Conservation (phyloP, 2,329 filamentous ascomycete species). For the Talaromyces sp. region DNA sequence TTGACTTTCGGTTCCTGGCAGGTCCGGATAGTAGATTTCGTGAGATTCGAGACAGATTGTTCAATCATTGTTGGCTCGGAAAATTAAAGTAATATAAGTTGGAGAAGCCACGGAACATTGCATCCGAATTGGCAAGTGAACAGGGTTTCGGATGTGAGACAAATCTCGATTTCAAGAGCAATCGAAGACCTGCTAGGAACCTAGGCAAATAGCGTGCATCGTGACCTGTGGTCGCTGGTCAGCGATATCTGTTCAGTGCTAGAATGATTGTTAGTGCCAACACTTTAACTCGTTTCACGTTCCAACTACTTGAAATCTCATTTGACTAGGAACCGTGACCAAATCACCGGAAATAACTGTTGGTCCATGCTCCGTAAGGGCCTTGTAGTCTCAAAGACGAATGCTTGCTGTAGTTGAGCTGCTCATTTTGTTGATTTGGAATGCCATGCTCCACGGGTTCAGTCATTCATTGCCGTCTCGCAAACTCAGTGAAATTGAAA, state of each 20-base stretch:
- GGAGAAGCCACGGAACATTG: background rate
- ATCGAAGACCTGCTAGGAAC: background rate
- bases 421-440: background rate
- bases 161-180: background rate
- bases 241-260: background rate
- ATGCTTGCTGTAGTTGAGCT: background rate
- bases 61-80: background rate
- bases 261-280: background rate
- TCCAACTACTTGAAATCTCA: background rate
- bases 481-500: background rate
- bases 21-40: background rate
- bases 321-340: background rate
- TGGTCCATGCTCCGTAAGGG: background rate
- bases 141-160: background rate
- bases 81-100: constrained; percentile 2
- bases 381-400: background rate
- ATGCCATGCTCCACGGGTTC: background rate
- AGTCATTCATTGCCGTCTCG: background rate
- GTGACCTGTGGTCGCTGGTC: background rate
- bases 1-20: constrained; percentile 18
- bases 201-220: background rate
- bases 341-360: background rate
- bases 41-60: background rate
- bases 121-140: background rate
- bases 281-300: background rate